Evolutionary conservation across 306 rosid species (phyloP).

Genomic region (Vigna reflexopilosa): DNA sequence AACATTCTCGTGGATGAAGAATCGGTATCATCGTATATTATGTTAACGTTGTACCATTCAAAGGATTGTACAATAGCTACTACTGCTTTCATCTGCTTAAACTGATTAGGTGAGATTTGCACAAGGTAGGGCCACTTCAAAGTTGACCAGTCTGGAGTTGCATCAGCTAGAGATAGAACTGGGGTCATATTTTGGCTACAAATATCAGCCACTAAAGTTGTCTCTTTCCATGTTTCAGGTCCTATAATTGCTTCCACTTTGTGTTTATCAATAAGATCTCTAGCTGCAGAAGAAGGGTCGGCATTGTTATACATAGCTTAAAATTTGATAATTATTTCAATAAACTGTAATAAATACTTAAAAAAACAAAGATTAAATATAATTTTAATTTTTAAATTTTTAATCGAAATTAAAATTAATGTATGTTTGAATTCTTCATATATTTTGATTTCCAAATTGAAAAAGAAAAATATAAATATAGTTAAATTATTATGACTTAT

Average conservation of each 20-base stretch:
- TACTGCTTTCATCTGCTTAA: conserved; percentile 54
- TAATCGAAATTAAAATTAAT: too few relatives aligned
- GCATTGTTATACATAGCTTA: not conserved
- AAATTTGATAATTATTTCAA: not conserved
- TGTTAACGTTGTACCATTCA: conserved; percentile 50
- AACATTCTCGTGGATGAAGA: conserved; percentile 45
- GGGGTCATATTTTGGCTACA: conserved; percentile 47
- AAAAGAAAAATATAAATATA: too few relatives aligned
- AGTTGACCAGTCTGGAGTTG: conserved; percentile 57
- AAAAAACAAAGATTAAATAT: too few relatives aligned
- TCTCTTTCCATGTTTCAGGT: conserved; percentile 61
- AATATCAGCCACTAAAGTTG: conserved; percentile 49
- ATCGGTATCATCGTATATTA: conserved; percentile 56
- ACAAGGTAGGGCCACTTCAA: conserved; percentile 53
- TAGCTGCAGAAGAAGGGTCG: conserved; percentile 47
- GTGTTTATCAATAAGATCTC: conserved; percentile 43
- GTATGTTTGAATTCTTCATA: too few relatives aligned
- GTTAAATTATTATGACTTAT: too few relatives aligned
- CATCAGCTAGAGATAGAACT: conserved; percentile 51
- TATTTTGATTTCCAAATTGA: too few relatives aligned
- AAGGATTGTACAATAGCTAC: conserved; percentile 56
- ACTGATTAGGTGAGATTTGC: conserved; percentile 44
- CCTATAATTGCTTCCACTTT: conserved; percentile 56
- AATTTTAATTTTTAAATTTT: too few relatives aligned
- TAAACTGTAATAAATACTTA: too few relatives aligned